A percentile compares a stretch with the other conserved stretches of the same genome.
phyloP scores from a whole-genome alignment of 495 filamentous ascomycete species.

The Lasiosphaeriaceae sp. region DNA sequence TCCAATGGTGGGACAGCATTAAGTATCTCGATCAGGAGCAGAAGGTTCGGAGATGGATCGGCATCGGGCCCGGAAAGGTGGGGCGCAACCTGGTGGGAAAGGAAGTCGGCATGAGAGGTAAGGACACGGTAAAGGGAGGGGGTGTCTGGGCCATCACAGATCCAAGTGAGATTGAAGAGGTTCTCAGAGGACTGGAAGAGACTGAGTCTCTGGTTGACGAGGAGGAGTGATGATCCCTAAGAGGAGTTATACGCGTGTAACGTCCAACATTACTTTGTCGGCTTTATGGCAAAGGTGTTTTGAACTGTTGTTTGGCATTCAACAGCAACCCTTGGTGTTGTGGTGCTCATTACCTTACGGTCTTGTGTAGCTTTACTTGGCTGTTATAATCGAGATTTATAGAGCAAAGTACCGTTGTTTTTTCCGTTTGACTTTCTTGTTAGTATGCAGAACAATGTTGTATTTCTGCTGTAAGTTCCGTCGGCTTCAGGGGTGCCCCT shows the following conservation, averaged over 20 bases:
- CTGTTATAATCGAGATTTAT: too few species aligned
- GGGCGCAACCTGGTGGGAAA: constrained; percentile 92
- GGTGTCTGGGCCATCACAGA: constrained; percentile 91
- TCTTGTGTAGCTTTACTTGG: too few species aligned
- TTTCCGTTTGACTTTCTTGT: too few species aligned
- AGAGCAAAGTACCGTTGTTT: too few species aligned
- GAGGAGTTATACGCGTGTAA: not conserved
- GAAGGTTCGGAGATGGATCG: constrained; percentile 83
- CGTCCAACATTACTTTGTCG: not conserved
- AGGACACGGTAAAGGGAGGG: constrained; percentile 75
- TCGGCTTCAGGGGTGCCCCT: too few species aligned
- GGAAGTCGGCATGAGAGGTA: constrained; percentile 81
- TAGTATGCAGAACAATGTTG: too few species aligned
- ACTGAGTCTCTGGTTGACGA: constrained; percentile 56
- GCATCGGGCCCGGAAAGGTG: constrained; percentile 92
- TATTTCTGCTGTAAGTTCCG: too few species aligned
- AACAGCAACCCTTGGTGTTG: not conserved
- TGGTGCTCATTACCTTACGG: not conserved
- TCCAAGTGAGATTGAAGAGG: constrained; percentile 75
- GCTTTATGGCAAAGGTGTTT: not conserved
- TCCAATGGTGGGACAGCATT: constrained; percentile 90
- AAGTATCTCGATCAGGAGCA: constrained; percentile 82
- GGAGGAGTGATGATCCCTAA: constrained; percentile 18
- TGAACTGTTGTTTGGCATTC: not conserved
- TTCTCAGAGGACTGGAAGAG: constrained; percentile 66